Evolutionary conservation across 106 monocot species (phyloP), one percentile per base, ranked within the genome.

Genomic region (Narthecium ossifragum): DNA sequence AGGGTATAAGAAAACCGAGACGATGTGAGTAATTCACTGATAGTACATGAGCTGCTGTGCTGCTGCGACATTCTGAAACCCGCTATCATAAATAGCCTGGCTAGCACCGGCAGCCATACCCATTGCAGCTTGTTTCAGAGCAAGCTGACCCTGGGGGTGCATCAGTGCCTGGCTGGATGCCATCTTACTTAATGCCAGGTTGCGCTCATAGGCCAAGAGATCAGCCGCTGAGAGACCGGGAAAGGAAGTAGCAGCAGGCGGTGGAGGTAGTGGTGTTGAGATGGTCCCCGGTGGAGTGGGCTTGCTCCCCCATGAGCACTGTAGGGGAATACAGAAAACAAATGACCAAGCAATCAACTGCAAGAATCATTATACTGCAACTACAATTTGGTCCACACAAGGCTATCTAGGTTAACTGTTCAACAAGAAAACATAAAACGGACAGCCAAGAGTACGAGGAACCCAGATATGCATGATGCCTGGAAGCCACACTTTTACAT

Each of bases 261-360:
- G 87, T 6, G 80, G 77, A 0, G 78, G 86, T 0, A 87, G 65
- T 15, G 88, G 84, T 5, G 40, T 69, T 0, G 84, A 80, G 46
- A 40, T 30, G 1, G 72, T 66, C 24, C 88, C 88, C 1, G 75
- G 80, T 30, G 84, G 84, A 21, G 88, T 89, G 0, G 88, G 88
- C 27, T 89, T 89, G 60, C 69, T 89, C 43, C 88, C 88, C 88
- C 88, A 89, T 5, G 80, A 89, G 46, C 88, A 89, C 88, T 89
- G 78, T 47, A 80, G 41, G n/a, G 20, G 57, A 55, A 6, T n/a
- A n/a, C n/a, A n/a, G n/a, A n/a, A n/a, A n/a, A n/a, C n/a, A n/a
- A n/a, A n/a, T n/a, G n/a, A n/a, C n/a, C n/a, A n/a, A n/a, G n/a
- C n/a, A n/a, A n/a, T n/a, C n/a, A n/a, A n/a, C n/a, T n/a, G n/a